Conservation (phyloP, 2,329 filamentous ascomycete genomes). For the Clarireedia monteithiana region DNA sequence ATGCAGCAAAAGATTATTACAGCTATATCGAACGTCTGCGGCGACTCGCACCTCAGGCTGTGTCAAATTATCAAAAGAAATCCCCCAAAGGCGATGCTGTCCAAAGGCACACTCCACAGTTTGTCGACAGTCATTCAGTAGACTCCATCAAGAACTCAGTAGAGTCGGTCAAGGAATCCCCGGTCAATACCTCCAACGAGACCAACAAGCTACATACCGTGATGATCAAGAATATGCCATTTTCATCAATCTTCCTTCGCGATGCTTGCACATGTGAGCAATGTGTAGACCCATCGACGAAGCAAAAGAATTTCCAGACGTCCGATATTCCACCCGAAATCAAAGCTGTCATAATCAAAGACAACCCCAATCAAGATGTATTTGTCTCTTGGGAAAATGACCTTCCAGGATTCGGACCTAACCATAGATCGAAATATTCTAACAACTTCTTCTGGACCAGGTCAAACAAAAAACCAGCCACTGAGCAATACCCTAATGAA, state of each 20-base stretch:
- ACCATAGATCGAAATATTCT: slow-evolving; percentile 23
- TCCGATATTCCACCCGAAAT: slow-evolving; percentile 52
- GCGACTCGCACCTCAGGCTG: no score
- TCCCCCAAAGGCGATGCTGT: no score
- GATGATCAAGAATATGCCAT: background rate
- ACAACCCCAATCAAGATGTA: slow-evolving; percentile 34
- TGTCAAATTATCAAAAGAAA: no score
- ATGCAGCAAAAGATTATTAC: no score
- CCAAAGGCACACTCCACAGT: no score
- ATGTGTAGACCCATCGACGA: slow-evolving; percentile 51
- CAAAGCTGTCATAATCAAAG: slow-evolving; percentile 28
- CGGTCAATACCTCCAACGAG: background rate
- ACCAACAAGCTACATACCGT: background rate
- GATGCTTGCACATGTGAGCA: slow-evolving; percentile 50
- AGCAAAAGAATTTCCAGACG: slow-evolving; percentile 58
- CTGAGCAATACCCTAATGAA: background rate
- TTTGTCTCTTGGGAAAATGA: slow-evolving; percentile 51
- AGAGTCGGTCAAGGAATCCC: no score
- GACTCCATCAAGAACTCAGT: no score
- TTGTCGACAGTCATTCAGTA: no score
- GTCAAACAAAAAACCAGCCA: background rate
- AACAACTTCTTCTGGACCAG: slow-evolving; percentile 10
- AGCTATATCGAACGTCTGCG: no score
- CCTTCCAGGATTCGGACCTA: slow-evolving; percentile 28
- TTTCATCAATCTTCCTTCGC: slow-evolving; percentile 35